Base-by-base conservation (phyloP, 768 basidiomycete species). In the Collybia mongolica region DNA sequence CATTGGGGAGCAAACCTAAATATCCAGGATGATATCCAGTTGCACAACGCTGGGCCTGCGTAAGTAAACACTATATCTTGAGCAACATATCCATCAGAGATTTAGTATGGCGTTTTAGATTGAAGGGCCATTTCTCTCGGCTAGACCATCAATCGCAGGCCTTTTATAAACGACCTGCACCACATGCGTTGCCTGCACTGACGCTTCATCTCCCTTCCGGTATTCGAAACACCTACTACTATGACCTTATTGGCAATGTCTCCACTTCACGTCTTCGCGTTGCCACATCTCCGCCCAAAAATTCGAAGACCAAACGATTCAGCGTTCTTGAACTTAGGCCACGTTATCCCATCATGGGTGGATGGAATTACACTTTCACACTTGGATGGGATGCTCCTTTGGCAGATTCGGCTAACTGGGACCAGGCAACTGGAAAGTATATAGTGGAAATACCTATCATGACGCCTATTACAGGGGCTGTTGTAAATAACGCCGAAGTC, bases 1-100 rank as follows among this genome's bases (percentile, higher is more conserved):
- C 96, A 98, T 64, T 98, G 96, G 97, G 95, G 96, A 28, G 83
- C 84, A 37, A 97, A 97, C 66, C 65, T 99, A 32, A 97, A 98
- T 62, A 87, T 95, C 24, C 83, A 98, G 65, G 94, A 99, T 69
- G 81, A 90, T 28, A 82, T 97, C 53, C 64, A 79, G 50, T 72
- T 99, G n/a, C 79, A 81, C 65, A 99, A 99, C 62, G 88, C 85
- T 51, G 97, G 96, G 3, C 93, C 97, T 11, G 69, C 71, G 96
- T 98, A 62, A 70, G 92, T 80, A 18, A 18, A 6, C 23, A 37
- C 29, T 28, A 18, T 17, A 9, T 48, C 18, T n/a, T 29, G 39
- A 23, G 48, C n/a, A 47, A 38, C 51, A 46, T 46, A 29, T 38
- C 8, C 11, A 32, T 32, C 11, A 14, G 11, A 2, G 32, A 32